These are phyloP conservation scores for Acacia melanoxylon DNA, from an alignment of 306 rosid genomes.

Conservation along the genomic window DNA sequence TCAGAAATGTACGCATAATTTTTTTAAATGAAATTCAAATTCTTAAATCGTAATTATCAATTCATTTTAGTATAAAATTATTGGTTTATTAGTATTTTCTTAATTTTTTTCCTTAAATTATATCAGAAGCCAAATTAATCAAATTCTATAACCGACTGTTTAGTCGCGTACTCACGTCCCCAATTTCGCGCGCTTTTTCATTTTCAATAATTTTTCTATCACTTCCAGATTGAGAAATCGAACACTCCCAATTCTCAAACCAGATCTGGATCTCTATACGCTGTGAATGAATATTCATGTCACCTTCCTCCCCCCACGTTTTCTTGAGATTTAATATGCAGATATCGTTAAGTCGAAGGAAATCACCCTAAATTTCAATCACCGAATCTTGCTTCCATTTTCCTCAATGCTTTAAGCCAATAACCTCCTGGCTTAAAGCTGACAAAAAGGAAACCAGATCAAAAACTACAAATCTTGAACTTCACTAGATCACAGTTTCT, in stretches of 20 bases:
- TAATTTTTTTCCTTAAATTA: no score
- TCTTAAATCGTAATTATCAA: no score
- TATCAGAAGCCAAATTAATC: not conserved
- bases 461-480: not conserved
- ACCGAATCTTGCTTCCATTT: not conserved
- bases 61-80: no score
- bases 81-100: no score
- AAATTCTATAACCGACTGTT: not conserved
- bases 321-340: not conserved
- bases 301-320: not conserved
- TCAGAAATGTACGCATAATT: no score
- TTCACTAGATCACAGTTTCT: not conserved
- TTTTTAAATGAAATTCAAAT: no score
- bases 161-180: not conserved
- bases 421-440: not conserved
- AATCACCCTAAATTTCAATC: not conserved
- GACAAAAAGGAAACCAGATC: not conserved
- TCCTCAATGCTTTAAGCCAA: not conserved
- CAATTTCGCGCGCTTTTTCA: not conserved
- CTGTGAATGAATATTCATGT: not conserved
- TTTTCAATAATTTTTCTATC: not conserved
- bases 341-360: not conserved
- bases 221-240: not conserved
- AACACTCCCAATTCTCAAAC: not conserved
- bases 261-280: not conserved